Evolutionary conservation across 768 basidiomycete species (phyloP).

Genomic region (Termitomyces eurrhizus): DNA sequence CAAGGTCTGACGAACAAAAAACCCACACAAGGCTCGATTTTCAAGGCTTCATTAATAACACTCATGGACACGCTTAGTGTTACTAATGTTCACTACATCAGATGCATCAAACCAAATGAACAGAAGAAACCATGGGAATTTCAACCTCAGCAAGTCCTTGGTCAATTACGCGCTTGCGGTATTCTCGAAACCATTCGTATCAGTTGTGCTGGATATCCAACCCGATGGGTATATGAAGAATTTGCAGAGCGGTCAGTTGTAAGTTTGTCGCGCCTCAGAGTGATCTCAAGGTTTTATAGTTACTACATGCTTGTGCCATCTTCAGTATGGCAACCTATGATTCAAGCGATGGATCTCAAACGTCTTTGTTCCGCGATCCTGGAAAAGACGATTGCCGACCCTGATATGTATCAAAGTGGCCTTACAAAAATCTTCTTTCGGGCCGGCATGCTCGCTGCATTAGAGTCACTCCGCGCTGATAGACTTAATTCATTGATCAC

Average conservation of each 20-base stretch:
- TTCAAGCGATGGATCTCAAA: slow-evolving; percentile 74
- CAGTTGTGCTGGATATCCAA: slow-evolving; percentile 98
- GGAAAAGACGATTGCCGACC: slow-evolving; percentile 82
- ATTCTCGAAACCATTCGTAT: slow-evolving; percentile 98
- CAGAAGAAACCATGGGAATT: slow-evolving; percentile 96
- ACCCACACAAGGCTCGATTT: slow-evolving; percentile 97
- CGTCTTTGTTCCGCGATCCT: slow-evolving; percentile 83
- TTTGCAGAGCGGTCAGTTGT: slow-evolving; percentile 87
- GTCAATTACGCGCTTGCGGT: slow-evolving; percentile 96
- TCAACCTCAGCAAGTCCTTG: slow-evolving; percentile 89
- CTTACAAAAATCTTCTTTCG: slow-evolving; percentile 99
- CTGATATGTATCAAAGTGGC: slow-evolving; percentile 96
- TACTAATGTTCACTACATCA: slow-evolving; percentile 98
- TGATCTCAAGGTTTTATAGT: slow-evolving; percentile 36
- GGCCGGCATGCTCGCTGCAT: slow-evolving; percentile 95
- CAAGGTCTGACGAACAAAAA: slow-evolving; percentile 74
- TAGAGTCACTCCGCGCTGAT: slow-evolving; percentile 87
- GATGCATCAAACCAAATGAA: slow-evolving; percentile 99
- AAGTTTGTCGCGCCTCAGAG: neutral
- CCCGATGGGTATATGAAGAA: slow-evolving; percentile 97
- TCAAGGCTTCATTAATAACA: slow-evolving; percentile 90
- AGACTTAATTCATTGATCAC: slow-evolving; percentile 89
- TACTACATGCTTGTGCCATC: slow-evolving; percentile 97
- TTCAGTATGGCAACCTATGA: slow-evolving; percentile 81
- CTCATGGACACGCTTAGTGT: slow-evolving; percentile 97